Conservation (phyloP, 257 asterid species). For the Gynochthodes officinalis region DNA sequence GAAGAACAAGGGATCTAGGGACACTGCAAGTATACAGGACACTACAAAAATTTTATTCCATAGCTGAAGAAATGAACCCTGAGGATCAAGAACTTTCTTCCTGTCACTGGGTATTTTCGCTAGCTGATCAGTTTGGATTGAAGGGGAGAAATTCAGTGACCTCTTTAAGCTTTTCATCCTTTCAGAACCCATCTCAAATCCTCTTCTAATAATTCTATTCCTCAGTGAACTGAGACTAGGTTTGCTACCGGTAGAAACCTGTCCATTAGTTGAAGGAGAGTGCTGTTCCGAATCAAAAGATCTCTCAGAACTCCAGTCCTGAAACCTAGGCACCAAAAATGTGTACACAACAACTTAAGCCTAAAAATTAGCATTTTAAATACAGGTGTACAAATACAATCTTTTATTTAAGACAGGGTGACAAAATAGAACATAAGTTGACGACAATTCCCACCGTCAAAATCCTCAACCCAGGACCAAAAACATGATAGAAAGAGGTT, state of each 20-base stretch:
- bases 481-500: neutral
- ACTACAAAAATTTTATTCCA: conserved; percentile 61
- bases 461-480: neutral
- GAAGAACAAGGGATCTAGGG: conserved; percentile 64
- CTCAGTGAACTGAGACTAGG: conserved; percentile 26
- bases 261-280: conserved; percentile 7
- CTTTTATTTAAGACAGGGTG: neutral
- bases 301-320: conserved; percentile 35
- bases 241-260: conserved; percentile 21
- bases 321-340: conserved; percentile 33
- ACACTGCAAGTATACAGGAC: conserved; percentile 43
- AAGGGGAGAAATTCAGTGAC: conserved; percentile 13
- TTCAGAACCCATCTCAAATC: conserved; percentile 27
- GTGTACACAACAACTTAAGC: neutral
- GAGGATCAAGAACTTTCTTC: conserved; percentile 50
- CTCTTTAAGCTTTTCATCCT: conserved; percentile 31
- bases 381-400: neutral
- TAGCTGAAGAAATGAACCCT: conserved; percentile 40
- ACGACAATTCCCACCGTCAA: neutral
- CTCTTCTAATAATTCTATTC: conserved; percentile 30
- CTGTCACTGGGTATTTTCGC: conserved; percentile 15
- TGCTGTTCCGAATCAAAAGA: conserved; percentile 16
- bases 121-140: conserved; percentile 12
- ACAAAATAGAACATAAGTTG: neutral
- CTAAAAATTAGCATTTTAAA: neutral